Percentiles rank a stretch among this genome's conserved stretches.
phyloP scores from a whole-genome alignment of 169 alveolate species.

The Plasmodium falciparum region DNA sequence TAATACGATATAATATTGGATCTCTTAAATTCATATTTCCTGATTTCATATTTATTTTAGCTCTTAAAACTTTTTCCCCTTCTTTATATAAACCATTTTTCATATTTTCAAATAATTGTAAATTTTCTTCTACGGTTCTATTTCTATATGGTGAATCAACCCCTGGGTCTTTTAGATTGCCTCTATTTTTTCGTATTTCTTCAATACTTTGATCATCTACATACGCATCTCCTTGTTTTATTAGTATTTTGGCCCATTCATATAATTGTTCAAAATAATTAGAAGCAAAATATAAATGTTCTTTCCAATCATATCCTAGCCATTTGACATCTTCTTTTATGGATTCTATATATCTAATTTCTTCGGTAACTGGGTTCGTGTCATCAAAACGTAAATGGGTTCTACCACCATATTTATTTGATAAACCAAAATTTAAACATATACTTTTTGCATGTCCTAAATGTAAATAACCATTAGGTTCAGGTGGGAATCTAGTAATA shows the following conservation, averaged over 20 bases:
- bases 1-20: constrained; percentile 96
- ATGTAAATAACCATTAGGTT: constrained; percentile 99
- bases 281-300: constrained; percentile 95
- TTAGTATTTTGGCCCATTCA: constrained; percentile 96
- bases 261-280: constrained; percentile 97
- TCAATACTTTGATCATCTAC: constrained; percentile 96
- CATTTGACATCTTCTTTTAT: constrained; percentile 94
- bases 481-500: constrained; percentile 99
- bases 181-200: constrained; percentile 93
- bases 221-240: constrained; percentile 97
- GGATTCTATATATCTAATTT: constrained; percentile 94
- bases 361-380: constrained; percentile 99
- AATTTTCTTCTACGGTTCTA: constrained; percentile 96
- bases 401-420: constrained; percentile 94
- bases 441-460: constrained; percentile 99
- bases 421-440: constrained; percentile 96
- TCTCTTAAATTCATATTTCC: constrained; percentile 98
- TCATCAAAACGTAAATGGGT: constrained; percentile 99
- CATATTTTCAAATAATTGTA: constrained; percentile 96
- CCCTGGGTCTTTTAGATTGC: constrained; percentile 90
- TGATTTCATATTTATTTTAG: constrained; percentile 98
- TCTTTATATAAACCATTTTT: constrained; percentile 95
- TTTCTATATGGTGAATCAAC: constrained; percentile 94
- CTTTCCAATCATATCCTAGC: constrained; percentile 97
- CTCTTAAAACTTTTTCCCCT: constrained; percentile 96